A percentile compares a stretch with the other conserved stretches of the same genome.
These are phyloP conservation scores for Pseudocercospora musae DNA, from an alignment of 2,329 filamentous ascomycete genomes.

Conservation along the genomic window DNA sequence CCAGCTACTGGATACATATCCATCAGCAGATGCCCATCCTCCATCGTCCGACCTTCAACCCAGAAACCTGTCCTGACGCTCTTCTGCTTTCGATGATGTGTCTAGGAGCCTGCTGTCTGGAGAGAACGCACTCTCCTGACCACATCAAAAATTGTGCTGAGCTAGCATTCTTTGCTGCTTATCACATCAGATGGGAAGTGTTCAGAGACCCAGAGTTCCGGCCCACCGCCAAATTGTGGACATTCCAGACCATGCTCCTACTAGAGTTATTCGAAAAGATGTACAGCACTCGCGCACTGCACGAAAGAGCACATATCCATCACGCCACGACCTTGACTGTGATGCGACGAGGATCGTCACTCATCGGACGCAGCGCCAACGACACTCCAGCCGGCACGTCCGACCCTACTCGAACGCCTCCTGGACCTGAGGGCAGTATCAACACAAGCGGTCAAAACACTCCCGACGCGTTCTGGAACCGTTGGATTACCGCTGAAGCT, in stretches of 20 bases:
- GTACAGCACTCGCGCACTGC: constrained; percentile 86
- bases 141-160: constrained; percentile 74
- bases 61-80: constrained; percentile 80
- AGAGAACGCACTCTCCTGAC: constrained; percentile 72
- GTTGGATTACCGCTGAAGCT: constrained; percentile 92
- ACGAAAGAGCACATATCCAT: constrained; percentile 93
- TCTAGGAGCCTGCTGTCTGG: constrained; percentile 84
- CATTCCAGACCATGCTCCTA: constrained; percentile 86
- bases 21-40: constrained; percentile 92
- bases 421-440: constrained; percentile 48
- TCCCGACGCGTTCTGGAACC: constrained; percentile 87
- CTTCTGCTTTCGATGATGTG: constrained; percentile 86
- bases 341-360: constrained; percentile 87
- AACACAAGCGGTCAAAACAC: constrained; percentile 55
- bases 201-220: constrained; percentile 89
- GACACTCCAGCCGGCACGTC: constrained; percentile 77
- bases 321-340: constrained; percentile 92
- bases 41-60: constrained; percentile 88
- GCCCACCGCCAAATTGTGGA: constrained; percentile 90
- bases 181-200: constrained; percentile 92
- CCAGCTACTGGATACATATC: constrained; percentile 92
- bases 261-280: constrained; percentile 97
- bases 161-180: constrained; percentile 83
- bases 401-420: constrained; percentile 46
- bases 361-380: constrained; percentile 79